Evolutionary conservation across 768 basidiomycete species (phyloP), one percentile per base, ranked within the genome.

Genomic region (Lentinula lateritia): DNA sequence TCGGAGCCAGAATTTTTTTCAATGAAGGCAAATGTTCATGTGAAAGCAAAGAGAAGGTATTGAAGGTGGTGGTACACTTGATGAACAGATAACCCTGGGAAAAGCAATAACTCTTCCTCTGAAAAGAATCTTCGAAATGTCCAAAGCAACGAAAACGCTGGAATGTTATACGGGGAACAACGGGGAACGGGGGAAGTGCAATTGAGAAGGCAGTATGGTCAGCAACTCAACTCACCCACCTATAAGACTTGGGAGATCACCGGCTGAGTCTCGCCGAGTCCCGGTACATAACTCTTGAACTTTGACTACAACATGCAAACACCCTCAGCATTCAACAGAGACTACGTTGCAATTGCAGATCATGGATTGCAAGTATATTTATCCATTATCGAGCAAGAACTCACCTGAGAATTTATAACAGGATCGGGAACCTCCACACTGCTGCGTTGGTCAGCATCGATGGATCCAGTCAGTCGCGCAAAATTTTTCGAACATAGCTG

Each of bases 361-460:
- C 92, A 93, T 76, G 91, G 80, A 50, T 71, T 93, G 89, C 92
- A 71, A 71, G 86, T 72, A 39, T 13, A 39, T 28, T 52, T 36
- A 34, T 23, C 50, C 34, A 16, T 7, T 34, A 13, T 45, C 39
- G 12, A 13, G n/a, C 55, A 4, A 3, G 18, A 18, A 10, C 5
- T 43, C 32, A 55, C 64, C n/a, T 15, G 9, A 63, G 35, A 15
- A 45, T 50, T 18, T 35, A 60, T 50, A 28, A 46, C 58, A 92
- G 91, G 50, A 93, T 93, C 61, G 92, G 92, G 8, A 93, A 93
- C 70, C 74, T 93, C 62, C 83, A 88, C 58, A 93, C 92, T 1
- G 92, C 92, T 46, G 92, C 92, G 9, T 73, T 94, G 72, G 80
- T 93, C 71, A 91, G 89, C 75, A 76, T 88, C 50, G 92, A 93